These are phyloP conservation scores for Colletotrichum tamarilloi DNA, from an alignment of 2,329 filamentous ascomycete species.

Conservation along the genomic window DNA sequence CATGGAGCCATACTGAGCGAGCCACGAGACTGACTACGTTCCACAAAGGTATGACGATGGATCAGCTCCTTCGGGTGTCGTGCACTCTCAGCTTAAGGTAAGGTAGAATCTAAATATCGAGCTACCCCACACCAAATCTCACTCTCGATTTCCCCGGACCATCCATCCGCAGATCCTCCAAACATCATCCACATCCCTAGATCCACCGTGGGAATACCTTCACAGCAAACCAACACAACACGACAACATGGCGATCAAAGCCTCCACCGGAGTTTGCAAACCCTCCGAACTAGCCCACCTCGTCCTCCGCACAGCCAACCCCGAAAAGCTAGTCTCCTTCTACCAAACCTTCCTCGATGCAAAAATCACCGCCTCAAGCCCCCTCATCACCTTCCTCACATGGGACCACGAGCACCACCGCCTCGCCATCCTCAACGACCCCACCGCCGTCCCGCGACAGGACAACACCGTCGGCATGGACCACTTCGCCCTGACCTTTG, in stretches of 20 bases:
- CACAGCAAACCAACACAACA: no score
- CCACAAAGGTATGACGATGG: no score
- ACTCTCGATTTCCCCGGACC: neutral
- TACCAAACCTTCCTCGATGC: conserved; percentile 52
- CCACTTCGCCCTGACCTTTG: conserved; percentile 56
- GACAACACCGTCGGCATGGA: conserved; percentile 46
- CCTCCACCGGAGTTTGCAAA: neutral
- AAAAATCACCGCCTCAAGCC: conserved; percentile 39
- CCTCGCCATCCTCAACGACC: conserved; percentile 50
- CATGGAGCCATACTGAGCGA: no score
- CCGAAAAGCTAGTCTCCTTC: conserved; percentile 44
- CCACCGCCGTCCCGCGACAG: conserved; percentile 39
- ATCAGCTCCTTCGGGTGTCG: neutral
- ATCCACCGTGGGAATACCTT: no score
- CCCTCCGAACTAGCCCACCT: conserved; percentile 29
- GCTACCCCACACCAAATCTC: neutral
- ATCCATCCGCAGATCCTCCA: no score
- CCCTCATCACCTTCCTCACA: conserved; percentile 49
- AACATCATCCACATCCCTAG: neutral
- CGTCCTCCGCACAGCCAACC: conserved; percentile 17
- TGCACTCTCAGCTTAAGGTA: neutral
- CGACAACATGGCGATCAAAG: conserved; percentile 11
- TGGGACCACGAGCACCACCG: conserved; percentile 62
- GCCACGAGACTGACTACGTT: no score
- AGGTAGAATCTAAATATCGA: neutral